These are phyloP conservation scores for Entonaema liquescens DNA, from an alignment of 495 filamentous ascomycete species.

Conservation along the genomic window DNA sequence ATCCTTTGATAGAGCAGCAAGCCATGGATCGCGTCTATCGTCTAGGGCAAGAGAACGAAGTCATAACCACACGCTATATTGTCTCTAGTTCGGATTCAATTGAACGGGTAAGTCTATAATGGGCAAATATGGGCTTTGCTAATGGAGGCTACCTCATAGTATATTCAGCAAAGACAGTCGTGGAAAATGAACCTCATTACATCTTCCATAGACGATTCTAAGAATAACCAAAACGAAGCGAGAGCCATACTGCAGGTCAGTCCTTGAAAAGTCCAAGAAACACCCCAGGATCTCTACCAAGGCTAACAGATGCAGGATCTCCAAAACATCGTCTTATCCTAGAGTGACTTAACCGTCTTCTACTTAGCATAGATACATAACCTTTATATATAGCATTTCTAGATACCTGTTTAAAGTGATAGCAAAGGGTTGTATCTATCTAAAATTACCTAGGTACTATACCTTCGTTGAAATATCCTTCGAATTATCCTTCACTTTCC, in stretches of 20 bases:
- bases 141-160: neutral
- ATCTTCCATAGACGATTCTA: conserved; percentile 12
- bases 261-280: neutral
- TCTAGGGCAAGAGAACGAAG: conserved; percentile 53
- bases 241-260: conserved; percentile 15
- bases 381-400: neutral
- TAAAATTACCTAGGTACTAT: neutral
- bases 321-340: neutral
- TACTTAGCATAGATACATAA: neutral
- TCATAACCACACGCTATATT: conserved; percentile 52
- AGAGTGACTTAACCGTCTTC: neutral
- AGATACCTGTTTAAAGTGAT: too few relatives aligned
- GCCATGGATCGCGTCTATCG: conserved; percentile 54
- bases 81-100: conserved; percentile 47
- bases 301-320: conserved; percentile 3
- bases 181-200: conserved; percentile 15
- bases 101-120: conserved; percentile 52
- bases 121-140: neutral
- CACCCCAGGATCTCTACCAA: neutral
- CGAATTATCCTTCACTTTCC: neutral
- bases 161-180: conserved; percentile 12
- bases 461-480: neutral
- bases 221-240: neutral
- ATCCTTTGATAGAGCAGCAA: conserved; percentile 59
- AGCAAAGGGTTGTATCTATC: neutral